These are phyloP conservation scores for Fomitopsis pulvina DNA, from an alignment of 768 basidiomycete genomes.

Conservation along the genomic window DNA sequence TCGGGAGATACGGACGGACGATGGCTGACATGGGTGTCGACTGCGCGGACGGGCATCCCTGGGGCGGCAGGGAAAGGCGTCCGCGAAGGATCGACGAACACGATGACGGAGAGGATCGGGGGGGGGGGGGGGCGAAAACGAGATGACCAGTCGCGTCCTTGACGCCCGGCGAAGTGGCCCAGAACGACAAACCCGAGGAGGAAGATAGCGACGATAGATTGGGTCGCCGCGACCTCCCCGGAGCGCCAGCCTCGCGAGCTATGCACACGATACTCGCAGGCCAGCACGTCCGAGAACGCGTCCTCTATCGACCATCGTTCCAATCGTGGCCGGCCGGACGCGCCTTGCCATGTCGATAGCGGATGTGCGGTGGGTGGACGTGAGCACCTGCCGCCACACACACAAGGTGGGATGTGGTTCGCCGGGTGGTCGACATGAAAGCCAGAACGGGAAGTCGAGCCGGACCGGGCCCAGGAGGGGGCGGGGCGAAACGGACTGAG, in stretches of 20 bases:
- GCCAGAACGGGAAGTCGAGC: not conserved
- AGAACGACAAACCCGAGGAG: not conserved
- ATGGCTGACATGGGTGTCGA: no score
- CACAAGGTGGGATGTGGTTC: no score
- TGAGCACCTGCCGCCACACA: no score
- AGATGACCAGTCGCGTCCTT: no score
- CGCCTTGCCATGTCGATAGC: no score
- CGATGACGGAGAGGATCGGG: no score
- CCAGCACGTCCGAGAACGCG: not conserved
- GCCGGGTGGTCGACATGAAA: not conserved
- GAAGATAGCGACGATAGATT: not conserved
- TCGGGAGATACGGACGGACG: no score
- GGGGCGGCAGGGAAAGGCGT: no score
- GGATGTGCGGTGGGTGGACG: not conserved
- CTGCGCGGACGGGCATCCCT: no score
- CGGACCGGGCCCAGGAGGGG: not conserved
- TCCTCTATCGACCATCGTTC: not conserved
- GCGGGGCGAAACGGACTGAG: no score
- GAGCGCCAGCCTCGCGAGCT: not conserved
- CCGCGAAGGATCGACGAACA: no score
- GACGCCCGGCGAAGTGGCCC: not conserved
- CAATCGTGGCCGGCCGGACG: not conserved
- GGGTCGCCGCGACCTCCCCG: not conserved
- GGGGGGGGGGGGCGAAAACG: no score
- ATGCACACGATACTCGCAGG: not conserved